Evolutionary conservation across 805 yeast genomes (phyloP), one percentile per base, ranked within the genome.

Genomic region (Lipomyces orientalis): DNA sequence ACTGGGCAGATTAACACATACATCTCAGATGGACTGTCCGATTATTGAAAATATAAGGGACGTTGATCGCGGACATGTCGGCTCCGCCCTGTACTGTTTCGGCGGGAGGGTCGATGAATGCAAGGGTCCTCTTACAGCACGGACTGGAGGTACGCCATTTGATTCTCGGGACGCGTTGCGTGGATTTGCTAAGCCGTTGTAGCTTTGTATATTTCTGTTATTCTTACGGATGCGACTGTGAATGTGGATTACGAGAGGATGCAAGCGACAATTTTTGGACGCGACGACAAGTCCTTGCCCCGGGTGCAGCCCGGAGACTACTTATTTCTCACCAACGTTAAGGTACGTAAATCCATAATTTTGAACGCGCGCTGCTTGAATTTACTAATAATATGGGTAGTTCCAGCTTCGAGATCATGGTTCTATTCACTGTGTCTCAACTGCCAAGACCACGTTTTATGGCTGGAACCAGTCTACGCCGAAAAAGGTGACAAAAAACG

Each of bases 381-480:
- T 43, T 43, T 43, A 8, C 25, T 43, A n/a, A 43, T 7, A 14
- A n/a, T 43, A 43, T 43, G 29, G 3, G 29, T 12, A 43, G 49
- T 43, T 43, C 22, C 49, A 43, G n/a, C 49, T 43, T 43, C 49
- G 49, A 3, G 49, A 43, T 43, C 49, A 43, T 43, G 49, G 49
- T 43, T 43, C 49, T 22, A 43, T 43, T n/a, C 49, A 43, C 49
- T 43, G 49, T 8, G 49, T 43, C 22, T 43, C 49, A 43, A 43
- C 49, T 1, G 49, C 49, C 8, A 43, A 43, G 22, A 43, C 49
- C 16, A 43, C 49, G 16, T 43, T 16, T 5, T 43, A 16, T 19
- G 49, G 49, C 49, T 43, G 49, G 49, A 16, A 43, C 49, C 49
- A 22, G 49, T n/a, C 49, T 8, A 43, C 6, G 22, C 49, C 16